Evolutionary conservation across 495 filamentous ascomycete genomes (phyloP).

Genomic region (Massariosphaeria phaeospora): DNA sequence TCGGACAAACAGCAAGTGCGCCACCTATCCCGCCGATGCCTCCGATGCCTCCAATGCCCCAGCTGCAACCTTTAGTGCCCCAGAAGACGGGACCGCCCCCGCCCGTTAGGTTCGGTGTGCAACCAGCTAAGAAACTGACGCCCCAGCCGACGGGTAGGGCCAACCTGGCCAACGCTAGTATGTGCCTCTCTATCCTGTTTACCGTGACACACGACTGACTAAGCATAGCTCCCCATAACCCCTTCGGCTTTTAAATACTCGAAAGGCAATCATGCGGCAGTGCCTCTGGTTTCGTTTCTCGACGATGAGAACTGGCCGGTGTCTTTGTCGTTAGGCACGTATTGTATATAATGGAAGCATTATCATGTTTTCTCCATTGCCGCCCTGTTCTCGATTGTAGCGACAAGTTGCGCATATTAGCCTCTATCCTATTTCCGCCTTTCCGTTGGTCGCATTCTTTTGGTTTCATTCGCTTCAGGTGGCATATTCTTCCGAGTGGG

Average conservation of each 20-base stretch:
- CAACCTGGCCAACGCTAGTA: slow-evolving; percentile 91
- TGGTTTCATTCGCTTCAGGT: background rate
- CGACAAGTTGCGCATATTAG: background rate
- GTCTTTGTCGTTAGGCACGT: background rate
- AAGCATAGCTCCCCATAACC: slow-evolving; percentile 74
- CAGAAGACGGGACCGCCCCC: slow-evolving; percentile 95
- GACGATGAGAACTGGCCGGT: background rate
- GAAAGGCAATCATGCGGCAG: background rate
- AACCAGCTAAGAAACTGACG: slow-evolving; percentile 66
- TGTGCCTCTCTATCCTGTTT: slow-evolving; percentile 45
- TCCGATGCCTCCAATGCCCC: slow-evolving; percentile 48
- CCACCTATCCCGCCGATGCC: slow-evolving; percentile 39
- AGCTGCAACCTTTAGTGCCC: slow-evolving; percentile 58
- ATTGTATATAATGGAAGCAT: slow-evolving; percentile 9
- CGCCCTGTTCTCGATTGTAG: too few relatives aligned
- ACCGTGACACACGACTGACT: slow-evolving; percentile 11
- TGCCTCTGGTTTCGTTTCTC: background rate
- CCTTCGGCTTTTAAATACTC: slow-evolving; percentile 70
- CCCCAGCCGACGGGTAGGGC: slow-evolving; percentile 91
- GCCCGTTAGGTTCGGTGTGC: slow-evolving; percentile 81
- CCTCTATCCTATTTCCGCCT: background rate
- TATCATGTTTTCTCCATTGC: background rate
- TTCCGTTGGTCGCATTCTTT: background rate
- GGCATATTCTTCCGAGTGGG: slow-evolving; percentile 7
- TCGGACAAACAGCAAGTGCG: slow-evolving; percentile 20